phyloP scores from a whole-genome alignment of 2,329 filamentous ascomycete genomes.

The Microcyclosporella mali region DNA sequence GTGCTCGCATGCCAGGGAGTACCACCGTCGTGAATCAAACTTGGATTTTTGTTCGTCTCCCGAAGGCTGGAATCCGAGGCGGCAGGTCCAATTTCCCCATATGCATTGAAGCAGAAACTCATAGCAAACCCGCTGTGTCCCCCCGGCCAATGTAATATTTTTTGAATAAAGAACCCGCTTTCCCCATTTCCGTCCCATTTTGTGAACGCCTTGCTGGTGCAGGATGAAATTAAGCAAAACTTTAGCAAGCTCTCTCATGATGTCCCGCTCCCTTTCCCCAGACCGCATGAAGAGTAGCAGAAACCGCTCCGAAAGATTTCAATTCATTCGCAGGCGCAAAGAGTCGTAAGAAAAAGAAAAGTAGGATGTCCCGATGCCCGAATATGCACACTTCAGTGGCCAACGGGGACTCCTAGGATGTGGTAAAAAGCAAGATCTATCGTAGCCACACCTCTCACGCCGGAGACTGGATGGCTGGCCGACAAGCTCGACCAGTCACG shows the following conservation, averaged over 20 bases:
- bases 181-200: slow-evolving; percentile 1
- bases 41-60: neutral
- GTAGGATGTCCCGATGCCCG: neutral
- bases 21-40: no score
- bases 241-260: neutral
- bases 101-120: slow-evolving; percentile 7
- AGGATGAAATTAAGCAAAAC: neutral
- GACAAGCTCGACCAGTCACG: neutral
- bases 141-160: no score
- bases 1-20: no score
- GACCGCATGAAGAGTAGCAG: slow-evolving; percentile 8
- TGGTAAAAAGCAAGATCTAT: slow-evolving; percentile 1
- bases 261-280: slow-evolving; percentile 1
- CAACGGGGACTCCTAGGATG: neutral
- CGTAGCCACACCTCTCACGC: neutral
- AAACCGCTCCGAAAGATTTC: slow-evolving; percentile 1
- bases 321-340: slow-evolving; percentile 3
- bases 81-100: slow-evolving; percentile 3
- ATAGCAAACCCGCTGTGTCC: no score
- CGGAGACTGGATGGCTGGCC: neutral
- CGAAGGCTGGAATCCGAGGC: neutral
- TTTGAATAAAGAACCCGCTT: neutral
- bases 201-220: slow-evolving; percentile 7
- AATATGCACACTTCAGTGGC: neutral
- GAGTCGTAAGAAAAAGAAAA: slow-evolving; percentile 3